Evolutionary conservation across 106 monocot genomes (phyloP).

Genomic region (Chionographis japonica): DNA sequence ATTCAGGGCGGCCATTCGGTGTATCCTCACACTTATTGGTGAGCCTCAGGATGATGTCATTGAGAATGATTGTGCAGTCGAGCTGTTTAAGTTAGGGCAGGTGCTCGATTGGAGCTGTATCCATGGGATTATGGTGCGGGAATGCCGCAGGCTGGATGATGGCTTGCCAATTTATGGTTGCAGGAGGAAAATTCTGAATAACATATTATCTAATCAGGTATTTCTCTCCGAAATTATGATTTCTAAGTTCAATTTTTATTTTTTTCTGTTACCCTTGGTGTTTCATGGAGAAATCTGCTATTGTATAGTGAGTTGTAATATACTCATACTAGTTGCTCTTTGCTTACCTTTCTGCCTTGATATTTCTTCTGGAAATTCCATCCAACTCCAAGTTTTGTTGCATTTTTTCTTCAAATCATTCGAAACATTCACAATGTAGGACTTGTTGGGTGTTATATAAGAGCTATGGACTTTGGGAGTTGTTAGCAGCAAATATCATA

Average conservation of each 20-base stretch:
- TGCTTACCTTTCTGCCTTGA: too few species aligned
- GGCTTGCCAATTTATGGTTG: constrained; percentile 49
- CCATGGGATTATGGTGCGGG: constrained; percentile 28
- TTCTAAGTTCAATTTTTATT: background rate
- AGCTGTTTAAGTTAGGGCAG: constrained; percentile 25
- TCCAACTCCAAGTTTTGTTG: too few species aligned
- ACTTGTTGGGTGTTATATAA: too few species aligned
- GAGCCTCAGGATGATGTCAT: background rate
- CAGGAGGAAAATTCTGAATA: constrained; percentile 39
- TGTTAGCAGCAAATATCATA: too few species aligned
- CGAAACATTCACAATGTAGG: too few species aligned
- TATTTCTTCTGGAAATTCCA: background rate
- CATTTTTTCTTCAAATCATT: too few species aligned
- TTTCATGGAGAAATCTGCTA: background rate
- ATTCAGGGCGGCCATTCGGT: constrained; percentile 26
- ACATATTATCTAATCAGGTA: constrained; percentile 40
- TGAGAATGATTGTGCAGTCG: background rate
- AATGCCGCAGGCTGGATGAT: constrained; percentile 41
- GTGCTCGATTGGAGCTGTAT: constrained; percentile 11
- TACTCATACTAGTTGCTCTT: background rate
- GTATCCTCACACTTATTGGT: constrained; percentile 11
- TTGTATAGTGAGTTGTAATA: background rate
- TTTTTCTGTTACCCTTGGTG: background rate
- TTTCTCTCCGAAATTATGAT: too few species aligned
- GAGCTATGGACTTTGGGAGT: too few species aligned